Percentiles rank a stretch among this genome's conserved stretches.
These are phyloP conservation scores for Exutisphaerella laricina DNA, from an alignment of 2,329 filamentous ascomycete species.

Conservation along the genomic window DNA sequence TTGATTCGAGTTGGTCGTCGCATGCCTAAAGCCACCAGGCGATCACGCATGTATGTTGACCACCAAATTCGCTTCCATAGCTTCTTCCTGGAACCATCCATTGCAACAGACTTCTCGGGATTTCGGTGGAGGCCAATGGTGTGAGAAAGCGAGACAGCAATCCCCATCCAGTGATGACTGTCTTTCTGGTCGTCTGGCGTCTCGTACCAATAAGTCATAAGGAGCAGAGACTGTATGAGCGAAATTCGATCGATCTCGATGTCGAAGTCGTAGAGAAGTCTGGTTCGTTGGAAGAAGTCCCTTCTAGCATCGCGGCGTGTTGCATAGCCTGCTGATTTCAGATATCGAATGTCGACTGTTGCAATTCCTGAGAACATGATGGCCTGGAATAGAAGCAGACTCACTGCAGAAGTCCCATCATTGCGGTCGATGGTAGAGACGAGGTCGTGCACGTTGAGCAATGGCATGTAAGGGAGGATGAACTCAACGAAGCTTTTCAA, in stretches of 20 bases:
- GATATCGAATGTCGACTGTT: constrained; percentile 73
- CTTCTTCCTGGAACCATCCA: constrained; percentile 67
- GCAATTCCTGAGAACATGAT: constrained; percentile 92
- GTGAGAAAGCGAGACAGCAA: constrained; percentile 85
- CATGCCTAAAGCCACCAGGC: constrained; percentile 89
- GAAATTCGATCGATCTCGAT: constrained; percentile 87
- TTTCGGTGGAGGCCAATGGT: constrained; percentile 91
- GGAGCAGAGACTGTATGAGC: constrained; percentile 77
- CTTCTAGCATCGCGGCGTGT: constrained; percentile 77
- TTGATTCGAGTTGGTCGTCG: constrained; percentile 86
- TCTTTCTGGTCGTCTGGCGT: constrained; percentile 96
- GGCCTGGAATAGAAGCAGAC: constrained; percentile 83
- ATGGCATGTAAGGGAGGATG: constrained; percentile 89
- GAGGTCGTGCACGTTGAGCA: constrained; percentile 64
- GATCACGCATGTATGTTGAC: constrained; percentile 94
- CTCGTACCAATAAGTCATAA: constrained; percentile 98
- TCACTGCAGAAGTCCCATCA: constrained; percentile 67
- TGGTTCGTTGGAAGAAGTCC: constrained; percentile 81
- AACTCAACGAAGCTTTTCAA: constrained; percentile 80
- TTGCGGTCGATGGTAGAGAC: constrained; percentile 55
- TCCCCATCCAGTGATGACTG: constrained; percentile 98
- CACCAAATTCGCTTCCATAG: constrained; percentile 97
- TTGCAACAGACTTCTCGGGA: constrained; percentile 64
- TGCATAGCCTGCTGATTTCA: constrained; percentile 70
- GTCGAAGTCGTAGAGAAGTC: constrained; percentile 89